Conservation (phyloP, 1,284 basidiomycete species). For the Pyrrhoderma noxium region DNA sequence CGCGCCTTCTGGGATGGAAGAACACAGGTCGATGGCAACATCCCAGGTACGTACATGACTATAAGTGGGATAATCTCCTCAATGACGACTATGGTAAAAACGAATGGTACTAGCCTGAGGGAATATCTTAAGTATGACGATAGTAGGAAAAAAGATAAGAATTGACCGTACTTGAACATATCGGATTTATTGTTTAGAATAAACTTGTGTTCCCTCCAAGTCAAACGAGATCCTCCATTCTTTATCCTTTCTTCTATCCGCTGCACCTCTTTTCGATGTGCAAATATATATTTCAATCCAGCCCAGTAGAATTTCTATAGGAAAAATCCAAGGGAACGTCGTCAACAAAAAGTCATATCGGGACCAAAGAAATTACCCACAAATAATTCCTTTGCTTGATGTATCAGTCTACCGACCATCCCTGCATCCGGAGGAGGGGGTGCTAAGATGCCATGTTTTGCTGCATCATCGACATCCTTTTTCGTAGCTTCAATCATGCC, state of each 20-base stretch:
- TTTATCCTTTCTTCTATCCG: constrained; percentile 48
- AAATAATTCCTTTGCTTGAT: constrained; percentile 64
- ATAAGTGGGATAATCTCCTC: constrained; percentile 82
- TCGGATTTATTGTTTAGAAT: constrained; percentile 58
- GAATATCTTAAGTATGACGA: constrained; percentile 19
- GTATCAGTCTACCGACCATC: constrained; percentile 46
- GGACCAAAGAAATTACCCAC: constrained; percentile 29
- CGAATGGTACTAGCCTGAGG: constrained; percentile 70
- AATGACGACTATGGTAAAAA: constrained; percentile 65
- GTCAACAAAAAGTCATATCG: no score
- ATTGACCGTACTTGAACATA: constrained; percentile 46
- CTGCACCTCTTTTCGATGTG: constrained; percentile 45
- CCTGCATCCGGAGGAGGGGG: constrained; percentile 57
- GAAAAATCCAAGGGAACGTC: background rate
- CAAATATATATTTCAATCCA: constrained; percentile 63
- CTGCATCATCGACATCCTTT: constrained; percentile 57
- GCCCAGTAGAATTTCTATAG: constrained; percentile 71
- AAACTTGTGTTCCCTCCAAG: constrained; percentile 59
- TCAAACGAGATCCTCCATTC: constrained; percentile 48
- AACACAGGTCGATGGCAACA: constrained; percentile 83
- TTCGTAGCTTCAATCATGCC: constrained; percentile 42
- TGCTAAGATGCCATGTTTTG: constrained; percentile 55
- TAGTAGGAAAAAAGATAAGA: background rate
- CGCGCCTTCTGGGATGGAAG: constrained; percentile 75
- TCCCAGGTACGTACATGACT: constrained; percentile 77